Evolutionary conservation across 1,139 yeast genomes (phyloP).

Genomic region (Pichia cactophila): DNA sequence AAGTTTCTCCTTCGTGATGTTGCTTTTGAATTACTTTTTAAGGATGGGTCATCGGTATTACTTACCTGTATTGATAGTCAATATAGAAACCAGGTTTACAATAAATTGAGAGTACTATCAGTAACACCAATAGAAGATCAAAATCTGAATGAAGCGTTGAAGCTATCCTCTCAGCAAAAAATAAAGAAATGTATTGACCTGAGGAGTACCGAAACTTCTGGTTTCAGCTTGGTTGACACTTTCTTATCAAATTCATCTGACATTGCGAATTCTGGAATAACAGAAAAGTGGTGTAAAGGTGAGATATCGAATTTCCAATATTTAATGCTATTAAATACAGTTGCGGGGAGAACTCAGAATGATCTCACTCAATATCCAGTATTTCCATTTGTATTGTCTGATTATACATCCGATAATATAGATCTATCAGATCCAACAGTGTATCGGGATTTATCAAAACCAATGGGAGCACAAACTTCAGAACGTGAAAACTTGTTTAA

Average conservation of each 20-base stretch:
- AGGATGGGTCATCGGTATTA: constrained; percentile 60
- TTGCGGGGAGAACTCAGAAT: constrained; percentile 82
- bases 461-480: constrained; percentile 79
- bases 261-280: constrained; percentile 38
- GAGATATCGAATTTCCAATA: constrained; percentile 76
- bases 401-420: constrained; percentile 57
- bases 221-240: constrained; percentile 35
- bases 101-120: constrained; percentile 39
- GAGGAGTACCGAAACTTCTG: constrained; percentile 18
- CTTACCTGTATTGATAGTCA: constrained; percentile 46
- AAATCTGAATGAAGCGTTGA: constrained; percentile 46
- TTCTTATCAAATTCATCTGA: constrained; percentile 30
- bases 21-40: constrained; percentile 69
- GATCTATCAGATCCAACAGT: constrained; percentile 54
- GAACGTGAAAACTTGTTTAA: constrained; percentile 53
- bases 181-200: constrained; percentile 4
- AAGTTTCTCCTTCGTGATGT: constrained; percentile 71
- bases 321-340: constrained; percentile 65
- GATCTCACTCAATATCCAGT: constrained; percentile 86
- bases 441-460: constrained; percentile 70
- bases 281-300: constrained; percentile 67
- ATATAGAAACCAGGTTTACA: constrained; percentile 50
- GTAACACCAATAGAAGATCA: constrained; percentile 40
- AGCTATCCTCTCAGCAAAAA: constrained; percentile 33
- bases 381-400: constrained; percentile 85